These are phyloP conservation scores for Lunasporangiospora selenospora DNA, from an alignment of 192 early-diverging fungal genomes.

Conservation along the genomic window DNA sequence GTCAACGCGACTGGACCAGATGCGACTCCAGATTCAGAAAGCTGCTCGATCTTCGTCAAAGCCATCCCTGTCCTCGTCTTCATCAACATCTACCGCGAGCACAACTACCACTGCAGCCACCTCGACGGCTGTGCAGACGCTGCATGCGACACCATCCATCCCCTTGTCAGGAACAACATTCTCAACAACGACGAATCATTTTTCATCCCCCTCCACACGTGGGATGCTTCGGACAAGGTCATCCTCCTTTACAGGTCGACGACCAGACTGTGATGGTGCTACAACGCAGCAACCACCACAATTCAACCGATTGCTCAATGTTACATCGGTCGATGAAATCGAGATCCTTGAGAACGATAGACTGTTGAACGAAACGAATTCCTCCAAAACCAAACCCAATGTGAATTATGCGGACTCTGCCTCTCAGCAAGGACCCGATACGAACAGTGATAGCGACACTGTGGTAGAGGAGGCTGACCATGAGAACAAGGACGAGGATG, in stretches of 20 bases:
- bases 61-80: too few relatives aligned
- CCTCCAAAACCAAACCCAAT: too few relatives aligned
- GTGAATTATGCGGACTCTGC: too few relatives aligned
- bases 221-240: conserved; percentile 29
- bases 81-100: neutral
- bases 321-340: conserved; percentile 12
- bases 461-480: too few relatives aligned
- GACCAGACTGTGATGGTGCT: too few relatives aligned
- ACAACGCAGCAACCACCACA: too few relatives aligned
- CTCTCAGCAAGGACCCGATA: too few relatives aligned
- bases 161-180: neutral
- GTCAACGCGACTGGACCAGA: conserved; percentile 33
- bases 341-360: conserved; percentile 30
- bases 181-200: neutral
- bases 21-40: conserved; percentile 43
- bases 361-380: conserved; percentile 14
- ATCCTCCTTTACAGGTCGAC: conserved; percentile 21
- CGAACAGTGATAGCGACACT: too few relatives aligned
- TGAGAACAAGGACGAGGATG: conserved; percentile 12
- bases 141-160: too few relatives aligned
- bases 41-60: conserved; percentile 16
- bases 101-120: neutral
- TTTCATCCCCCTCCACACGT: neutral
- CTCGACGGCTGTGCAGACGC: conserved; percentile 22
- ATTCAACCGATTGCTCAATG: too few relatives aligned